These are phyloP conservation scores for Clavaria fumosa DNA, from an alignment of 768 basidiomycete species.

Conservation along the genomic window DNA sequence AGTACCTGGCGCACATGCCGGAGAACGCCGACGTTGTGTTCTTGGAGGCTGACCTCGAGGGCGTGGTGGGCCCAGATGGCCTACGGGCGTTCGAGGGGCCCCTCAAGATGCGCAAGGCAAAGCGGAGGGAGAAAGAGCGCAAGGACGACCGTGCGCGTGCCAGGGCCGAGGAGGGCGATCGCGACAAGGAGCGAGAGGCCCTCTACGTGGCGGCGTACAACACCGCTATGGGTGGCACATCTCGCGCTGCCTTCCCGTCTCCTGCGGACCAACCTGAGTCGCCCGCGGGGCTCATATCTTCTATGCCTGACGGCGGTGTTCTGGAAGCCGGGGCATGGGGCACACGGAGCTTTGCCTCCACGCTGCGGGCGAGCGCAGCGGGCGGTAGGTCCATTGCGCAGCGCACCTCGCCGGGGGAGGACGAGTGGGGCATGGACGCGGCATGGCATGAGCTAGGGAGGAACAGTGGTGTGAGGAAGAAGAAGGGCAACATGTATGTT, in stretches of 20 bases:
- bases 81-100: conserved; percentile 74
- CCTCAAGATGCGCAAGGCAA: conserved; percentile 55
- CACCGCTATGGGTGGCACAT: too few relatives aligned
- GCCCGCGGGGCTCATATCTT: conserved; percentile 14
- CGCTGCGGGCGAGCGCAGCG: conserved; percentile 38
- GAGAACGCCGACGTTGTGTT: conserved; percentile 89
- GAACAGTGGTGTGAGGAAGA: conserved; percentile 37
- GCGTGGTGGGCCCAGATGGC: conserved; percentile 61
- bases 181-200: conserved; percentile 31
- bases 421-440: conserved; percentile 66
- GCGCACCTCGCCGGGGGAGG: conserved; percentile 22
- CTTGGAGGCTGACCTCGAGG: conserved; percentile 71
- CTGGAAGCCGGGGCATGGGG: too few relatives aligned
- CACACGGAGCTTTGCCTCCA: conserved; percentile 66
- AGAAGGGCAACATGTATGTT: conserved; percentile 48
- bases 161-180: conserved; percentile 62
- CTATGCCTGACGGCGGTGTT: conserved; percentile 28
- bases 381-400: conserved; percentile 14
- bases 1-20: conserved; percentile 87
- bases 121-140: conserved; percentile 66
- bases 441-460: conserved; percentile 75
- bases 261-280: conserved; percentile 13
- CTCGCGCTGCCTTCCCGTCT: too few relatives aligned
- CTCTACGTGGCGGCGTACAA: background rate
- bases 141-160: conserved; percentile 78